Evolutionary conservation across 257 asterid genomes (phyloP).

Genomic region (Asclepias syriaca): DNA sequence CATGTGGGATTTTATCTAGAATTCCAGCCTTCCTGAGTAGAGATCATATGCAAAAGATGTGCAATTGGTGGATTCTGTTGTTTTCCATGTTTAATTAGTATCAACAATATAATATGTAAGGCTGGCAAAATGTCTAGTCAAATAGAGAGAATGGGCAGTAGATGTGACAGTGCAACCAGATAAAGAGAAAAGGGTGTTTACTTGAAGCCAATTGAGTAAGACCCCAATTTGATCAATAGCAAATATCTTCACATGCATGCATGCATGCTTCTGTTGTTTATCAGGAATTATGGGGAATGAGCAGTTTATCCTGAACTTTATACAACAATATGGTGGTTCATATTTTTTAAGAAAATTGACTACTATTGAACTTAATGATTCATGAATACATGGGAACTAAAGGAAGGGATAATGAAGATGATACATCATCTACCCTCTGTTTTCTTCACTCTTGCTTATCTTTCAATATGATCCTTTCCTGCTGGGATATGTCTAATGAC

Average conservation of each 20-base stretch:
- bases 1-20: not conserved
- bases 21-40: not conserved
- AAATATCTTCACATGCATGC: constrained; percentile 30
- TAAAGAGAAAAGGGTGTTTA: constrained; percentile 30
- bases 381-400: not conserved
- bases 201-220: constrained; percentile 30
- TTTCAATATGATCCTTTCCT: not conserved
- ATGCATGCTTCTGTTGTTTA: constrained; percentile 17
- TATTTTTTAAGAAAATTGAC: not conserved
- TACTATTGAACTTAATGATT: not conserved
- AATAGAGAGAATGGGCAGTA: constrained; percentile 23
- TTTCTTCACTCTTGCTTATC: not conserved
- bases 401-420: not conserved
- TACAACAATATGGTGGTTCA: not conserved
- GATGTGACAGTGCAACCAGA: constrained; percentile 17
- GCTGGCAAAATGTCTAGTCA: constrained; percentile 2
- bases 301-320: not conserved
- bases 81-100: not conserved
- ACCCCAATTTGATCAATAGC: constrained; percentile 26
- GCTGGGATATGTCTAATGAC: not conserved
- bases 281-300: constrained; percentile 14
- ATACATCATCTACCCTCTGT: not conserved
- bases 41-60: not conserved
- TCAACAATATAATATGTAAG: not conserved
- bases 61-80: not conserved